phyloP scores from a whole-genome alignment of 345 rosid genomes.

The Citrus australasica region DNA sequence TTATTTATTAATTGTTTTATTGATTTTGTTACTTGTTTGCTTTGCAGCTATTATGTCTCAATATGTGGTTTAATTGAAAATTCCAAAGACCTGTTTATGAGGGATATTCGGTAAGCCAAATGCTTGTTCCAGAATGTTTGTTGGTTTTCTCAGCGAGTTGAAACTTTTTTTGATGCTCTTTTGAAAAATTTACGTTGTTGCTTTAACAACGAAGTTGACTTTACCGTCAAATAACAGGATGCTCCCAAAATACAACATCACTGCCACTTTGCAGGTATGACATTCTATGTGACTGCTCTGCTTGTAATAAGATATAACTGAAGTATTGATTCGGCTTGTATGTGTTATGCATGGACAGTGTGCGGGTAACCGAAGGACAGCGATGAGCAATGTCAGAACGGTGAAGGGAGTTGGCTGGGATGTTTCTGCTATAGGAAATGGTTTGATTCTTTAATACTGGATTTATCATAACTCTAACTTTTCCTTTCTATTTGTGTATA shows the following conservation, averaged over 20 bases:
- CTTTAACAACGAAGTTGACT: not conserved
- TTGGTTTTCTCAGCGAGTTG: not conserved
- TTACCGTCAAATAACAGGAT: slow-evolving; percentile 39
- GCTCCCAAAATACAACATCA: slow-evolving; percentile 72
- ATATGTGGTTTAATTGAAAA: slow-evolving; percentile 49
- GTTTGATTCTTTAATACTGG: slow-evolving; percentile 33
- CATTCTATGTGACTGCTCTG: not conserved
- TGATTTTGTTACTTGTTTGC: slow-evolving; percentile 14
- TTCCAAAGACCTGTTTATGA: slow-evolving; percentile 56
- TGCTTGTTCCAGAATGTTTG: not conserved
- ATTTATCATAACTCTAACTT: not conserved
- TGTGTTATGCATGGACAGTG: slow-evolving; percentile 43
- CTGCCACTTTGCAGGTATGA: slow-evolving; percentile 82
- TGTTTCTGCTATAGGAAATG: slow-evolving; percentile 88
- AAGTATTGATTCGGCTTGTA: slow-evolving; percentile 10
- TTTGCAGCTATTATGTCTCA: slow-evolving; percentile 54
- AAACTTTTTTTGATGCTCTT: not conserved
- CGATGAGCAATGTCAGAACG: slow-evolving; percentile 78
- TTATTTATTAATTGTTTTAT: not conserved
- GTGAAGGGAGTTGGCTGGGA: slow-evolving; percentile 99
- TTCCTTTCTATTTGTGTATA: not conserved
- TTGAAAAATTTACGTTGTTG: not conserved
- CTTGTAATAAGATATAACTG: not conserved
- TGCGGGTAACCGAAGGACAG: slow-evolving; percentile 98
- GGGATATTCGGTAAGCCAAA: slow-evolving; percentile 62